A percentile compares a stretch with the other conserved stretches of the same genome.
Evolutionary conservation across 2,329 filamentous ascomycete genomes (phyloP).

Genomic region (Ophiostoma quercus): DNA sequence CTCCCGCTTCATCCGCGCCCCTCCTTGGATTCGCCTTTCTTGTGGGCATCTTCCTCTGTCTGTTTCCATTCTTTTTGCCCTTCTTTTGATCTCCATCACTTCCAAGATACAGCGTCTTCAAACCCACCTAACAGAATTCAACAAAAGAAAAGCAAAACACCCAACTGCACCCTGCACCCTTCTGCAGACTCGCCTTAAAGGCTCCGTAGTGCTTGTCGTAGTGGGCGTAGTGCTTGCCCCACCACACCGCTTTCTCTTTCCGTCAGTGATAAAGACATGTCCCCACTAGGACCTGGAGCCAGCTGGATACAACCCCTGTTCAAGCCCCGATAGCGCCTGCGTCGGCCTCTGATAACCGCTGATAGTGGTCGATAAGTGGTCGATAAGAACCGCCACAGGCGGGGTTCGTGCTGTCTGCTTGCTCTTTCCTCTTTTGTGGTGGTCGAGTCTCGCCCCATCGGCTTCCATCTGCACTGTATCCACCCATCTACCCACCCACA

Average conservation of each 20-base stretch:
- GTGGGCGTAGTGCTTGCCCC: background rate
- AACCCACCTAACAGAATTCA: no score
- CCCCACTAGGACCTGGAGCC: background rate
- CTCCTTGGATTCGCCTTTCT: no score
- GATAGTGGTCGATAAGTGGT: background rate
- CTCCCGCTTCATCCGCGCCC: background rate
- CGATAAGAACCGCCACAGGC: constrained; percentile 8
- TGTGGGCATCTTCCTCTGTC: background rate
- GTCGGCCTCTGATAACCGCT: background rate
- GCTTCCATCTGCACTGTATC: background rate
- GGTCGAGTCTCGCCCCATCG: background rate
- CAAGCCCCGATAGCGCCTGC: constrained; percentile 3
- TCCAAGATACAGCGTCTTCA: no score
- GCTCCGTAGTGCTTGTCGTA: background rate
- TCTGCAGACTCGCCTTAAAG: background rate
- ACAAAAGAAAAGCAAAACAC: no score
- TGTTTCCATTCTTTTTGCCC: background rate
- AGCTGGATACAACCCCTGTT: constrained; percentile 9
- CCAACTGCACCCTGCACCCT: background rate
- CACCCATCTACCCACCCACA: background rate
- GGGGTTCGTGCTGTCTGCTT: background rate
- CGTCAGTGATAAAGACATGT: constrained; percentile 6
- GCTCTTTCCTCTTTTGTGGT: background rate
- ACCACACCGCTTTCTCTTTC: constrained; percentile 23
- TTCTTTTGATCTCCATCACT: no score